Base-by-base conservation (phyloP, 495 filamentous ascomycete species). In the Aspergillus mulundensis region DNA sequence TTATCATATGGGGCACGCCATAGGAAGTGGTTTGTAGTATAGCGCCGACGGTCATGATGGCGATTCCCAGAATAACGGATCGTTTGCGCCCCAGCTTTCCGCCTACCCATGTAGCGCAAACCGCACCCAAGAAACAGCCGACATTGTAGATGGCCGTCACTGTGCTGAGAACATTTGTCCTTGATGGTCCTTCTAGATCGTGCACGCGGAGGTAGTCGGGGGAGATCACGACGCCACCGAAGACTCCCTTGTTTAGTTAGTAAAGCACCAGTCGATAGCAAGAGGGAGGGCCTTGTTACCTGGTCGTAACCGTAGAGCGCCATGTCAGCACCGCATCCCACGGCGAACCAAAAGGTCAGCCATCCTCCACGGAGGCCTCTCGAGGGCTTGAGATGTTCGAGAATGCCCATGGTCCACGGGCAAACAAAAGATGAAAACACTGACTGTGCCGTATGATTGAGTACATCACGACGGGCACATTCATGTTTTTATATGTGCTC, bases 131-230 rank as follows among this genome's bases (percentile, higher is more conserved):
- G 61, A 86, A 83, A 61, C 80, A 84, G 12, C 81, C 82, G 38
- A 86, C 71, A 50, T 84, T 80, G 66, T 85, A 86, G 16, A 86
- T 73, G 0, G 82, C 80, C 5, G 81, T 84, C 18, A 86, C 75
- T 0, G 82, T 86, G 4, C 75, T 77, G 11, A 81, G 68, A 2
- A 76, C 49, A n/a, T 66, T 73, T 1, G 81, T 78, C 46, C 78
- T 78, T n/a, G 69, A 69, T 15, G 73, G 68, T 0, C 76, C 77
- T n/a, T 71, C 62, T 11, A 84, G 65, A 58, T 82, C 58, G 21
- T 77, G 68, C 8, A 70, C 66, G 44, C 80, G 69, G 14, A 85
- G 75, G 28, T 81, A 84, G 60, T 85, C 73, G 36, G 76, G 63
- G 0, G 79, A 81, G 28, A 84, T 77, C 34, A 81, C 72, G 38